Evolutionary conservation across 305 asterid species (phyloP).

Genomic region (Galium porrigens): DNA sequence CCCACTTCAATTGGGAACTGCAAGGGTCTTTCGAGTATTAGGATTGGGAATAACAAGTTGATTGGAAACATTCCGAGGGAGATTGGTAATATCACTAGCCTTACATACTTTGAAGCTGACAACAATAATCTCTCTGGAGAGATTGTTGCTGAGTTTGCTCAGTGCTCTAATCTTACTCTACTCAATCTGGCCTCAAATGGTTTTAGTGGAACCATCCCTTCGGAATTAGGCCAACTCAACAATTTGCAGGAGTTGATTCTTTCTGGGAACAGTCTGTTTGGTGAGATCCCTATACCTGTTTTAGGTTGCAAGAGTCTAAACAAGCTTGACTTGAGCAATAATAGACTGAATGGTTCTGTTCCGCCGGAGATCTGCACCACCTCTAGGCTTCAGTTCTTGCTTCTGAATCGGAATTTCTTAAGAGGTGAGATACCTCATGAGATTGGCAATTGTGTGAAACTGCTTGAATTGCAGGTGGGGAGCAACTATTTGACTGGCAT

Average conservation of each 20-base stretch:
- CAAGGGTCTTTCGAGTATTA: slow-evolving; percentile 52
- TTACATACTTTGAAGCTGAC: slow-evolving; percentile 82
- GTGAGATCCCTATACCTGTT: slow-evolving; percentile 58
- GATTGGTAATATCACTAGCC: slow-evolving; percentile 68
- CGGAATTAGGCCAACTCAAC: slow-evolving; percentile 53
- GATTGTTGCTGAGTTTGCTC: slow-evolving; percentile 56
- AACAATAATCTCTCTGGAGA: slow-evolving; percentile 72
- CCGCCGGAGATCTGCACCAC: slow-evolving; percentile 55
- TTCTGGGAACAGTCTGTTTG: slow-evolving; percentile 49
- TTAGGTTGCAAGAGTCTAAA: slow-evolving; percentile 48
- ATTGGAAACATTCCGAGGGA: slow-evolving; percentile 55
- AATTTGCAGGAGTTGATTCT: slow-evolving; percentile 78
- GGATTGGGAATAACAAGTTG: slow-evolving; percentile 69
- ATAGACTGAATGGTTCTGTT: slow-evolving; percentile 55
- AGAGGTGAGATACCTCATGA: slow-evolving; percentile 62
- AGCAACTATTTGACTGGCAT: slow-evolving; percentile 53
- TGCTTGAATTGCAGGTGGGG: slow-evolving; percentile 69
- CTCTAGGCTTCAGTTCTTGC: slow-evolving; percentile 60
- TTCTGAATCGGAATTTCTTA: slow-evolving; percentile 47
- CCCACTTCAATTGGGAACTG: slow-evolving; percentile 62
- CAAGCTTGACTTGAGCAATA: slow-evolving; percentile 71
- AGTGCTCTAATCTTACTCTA: slow-evolving; percentile 62
- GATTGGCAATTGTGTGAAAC: slow-evolving; percentile 73
- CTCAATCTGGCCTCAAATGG: slow-evolving; percentile 77
- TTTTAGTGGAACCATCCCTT: slow-evolving; percentile 61